A percentile compares a stretch with the other conserved stretches of the same genome.
Conservation (phyloP, 2,329 filamentous ascomycete species). For the Ophiosphaerella korrae region DNA sequence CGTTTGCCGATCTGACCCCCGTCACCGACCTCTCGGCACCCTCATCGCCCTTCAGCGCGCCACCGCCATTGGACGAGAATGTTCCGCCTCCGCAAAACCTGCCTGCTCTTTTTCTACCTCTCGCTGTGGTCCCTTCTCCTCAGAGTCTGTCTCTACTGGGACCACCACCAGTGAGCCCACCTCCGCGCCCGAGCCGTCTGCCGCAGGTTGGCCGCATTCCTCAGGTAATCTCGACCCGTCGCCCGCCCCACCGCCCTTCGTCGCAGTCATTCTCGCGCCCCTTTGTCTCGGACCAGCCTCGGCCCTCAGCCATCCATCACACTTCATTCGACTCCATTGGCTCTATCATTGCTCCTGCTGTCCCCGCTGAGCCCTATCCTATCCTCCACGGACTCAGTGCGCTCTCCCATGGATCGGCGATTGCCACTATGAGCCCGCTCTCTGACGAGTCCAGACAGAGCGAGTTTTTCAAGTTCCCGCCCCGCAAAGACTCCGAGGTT, state of each 20-base stretch:
- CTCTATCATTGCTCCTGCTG: conserved; percentile 32
- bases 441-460: conserved; percentile 38
- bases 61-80: conserved; percentile 17
- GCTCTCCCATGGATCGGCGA: conserved; percentile 46
- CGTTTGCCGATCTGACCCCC: conserved; percentile 36
- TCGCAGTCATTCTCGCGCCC: conserved; percentile 85
- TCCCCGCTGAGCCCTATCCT: conserved; percentile 41
- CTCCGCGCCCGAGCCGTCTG: conserved; percentile 66
- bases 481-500: conserved; percentile 72
- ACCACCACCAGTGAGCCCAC: conserved; percentile 31
- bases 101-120: neutral
- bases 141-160: conserved; percentile 29
- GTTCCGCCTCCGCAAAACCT: neutral
- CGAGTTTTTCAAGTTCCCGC: conserved; percentile 77
- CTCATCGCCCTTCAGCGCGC: conserved; percentile 33
- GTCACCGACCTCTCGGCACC: conserved; percentile 42
- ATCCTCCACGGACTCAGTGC: conserved; percentile 41
- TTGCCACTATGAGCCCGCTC: conserved; percentile 38
- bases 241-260: conserved; percentile 68
- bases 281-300: conserved; percentile 61
- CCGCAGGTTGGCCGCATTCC: conserved; percentile 87
- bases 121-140: conserved; percentile 2
- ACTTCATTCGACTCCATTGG: conserved; percentile 41
- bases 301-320: conserved; percentile 37
- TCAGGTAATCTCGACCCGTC: conserved; percentile 71